Evolutionary conservation across 2,329 filamentous ascomycete genomes (phyloP), one percentile per base, ranked within the genome.

Genomic region (Allantophomopsis lycopodina): DNA sequence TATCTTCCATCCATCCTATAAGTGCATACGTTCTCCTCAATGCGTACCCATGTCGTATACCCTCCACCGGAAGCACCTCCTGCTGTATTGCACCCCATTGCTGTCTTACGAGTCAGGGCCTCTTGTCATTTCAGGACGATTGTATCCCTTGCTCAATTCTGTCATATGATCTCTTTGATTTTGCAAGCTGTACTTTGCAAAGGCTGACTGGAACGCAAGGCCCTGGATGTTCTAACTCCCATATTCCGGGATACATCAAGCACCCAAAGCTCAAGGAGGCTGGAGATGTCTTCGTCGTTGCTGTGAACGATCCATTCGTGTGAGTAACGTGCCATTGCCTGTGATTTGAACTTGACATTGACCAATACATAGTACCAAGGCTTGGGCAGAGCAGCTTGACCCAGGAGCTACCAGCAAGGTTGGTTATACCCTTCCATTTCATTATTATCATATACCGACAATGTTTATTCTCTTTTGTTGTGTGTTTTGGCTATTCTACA

Each of bases 221-320:
- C 52, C 76, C 77, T 32, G 63, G 69, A 10, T 83, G 78, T 64
- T 78, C 74, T 14, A 69, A 72, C 48, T 68, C 64, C 37, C 89
- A 96, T 57, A 69, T 96, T 35, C 89, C 89, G 1, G 83, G 83
- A 40, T 96, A 87, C 64, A 81, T 95, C 60, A 78, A 76, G 55
- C 82, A 85, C 56, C 71, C 79, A 40, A 76, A 79, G 58, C 70
- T 93, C 50, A 83, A 83, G 64, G 69, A 79, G 44, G 85, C 83
- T 21, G 88, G 87, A 37, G 70, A 82, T 53, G 83, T 94, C 35
- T 94, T 93, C 54, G 85, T 96, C 32, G 77, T 96, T 41, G 79
- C 83, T 13, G 88, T 95, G 56, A 96, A 96, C 58, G 89, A 96
- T 58, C 76, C 87, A 15, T 95, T 95, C 58, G 88, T 94, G 83